A percentile compares a stretch with the other conserved stretches of the same genome.
Evolutionary conservation across 2,329 filamentous ascomycete genomes (phyloP).

Genomic region (Neurospora crassa): DNA sequence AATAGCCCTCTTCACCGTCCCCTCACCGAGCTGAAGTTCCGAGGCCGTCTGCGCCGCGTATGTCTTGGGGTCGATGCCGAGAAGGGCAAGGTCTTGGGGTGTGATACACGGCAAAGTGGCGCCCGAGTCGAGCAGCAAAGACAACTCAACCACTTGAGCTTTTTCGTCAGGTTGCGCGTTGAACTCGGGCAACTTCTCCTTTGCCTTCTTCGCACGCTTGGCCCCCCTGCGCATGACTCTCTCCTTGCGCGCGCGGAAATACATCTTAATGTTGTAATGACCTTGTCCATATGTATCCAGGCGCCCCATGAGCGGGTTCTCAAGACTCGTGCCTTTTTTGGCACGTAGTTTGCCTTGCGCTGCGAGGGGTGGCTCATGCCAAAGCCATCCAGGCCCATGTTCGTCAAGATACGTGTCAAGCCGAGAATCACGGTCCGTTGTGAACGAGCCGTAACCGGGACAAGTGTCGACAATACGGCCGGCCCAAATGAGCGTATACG

Average conservation of each 20-base stretch:
- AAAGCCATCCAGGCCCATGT: slow-evolving; percentile 34
- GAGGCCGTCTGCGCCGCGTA: slow-evolving; percentile 28
- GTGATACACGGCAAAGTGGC: slow-evolving; percentile 31
- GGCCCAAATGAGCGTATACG: slow-evolving; percentile 33
- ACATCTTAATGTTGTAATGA: slow-evolving; percentile 21
- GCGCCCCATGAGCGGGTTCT: slow-evolving; percentile 7
- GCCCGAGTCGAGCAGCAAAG: slow-evolving; percentile 30
- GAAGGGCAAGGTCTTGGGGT: slow-evolving; percentile 23
- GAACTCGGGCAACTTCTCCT: slow-evolving; percentile 2
- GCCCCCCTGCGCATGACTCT: background rate
- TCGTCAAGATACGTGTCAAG: slow-evolving; percentile 28
- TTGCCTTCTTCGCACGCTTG: background rate
- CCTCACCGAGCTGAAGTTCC: slow-evolving; percentile 13
- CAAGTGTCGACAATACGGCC: slow-evolving; percentile 32
- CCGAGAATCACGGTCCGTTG: slow-evolving; percentile 26
- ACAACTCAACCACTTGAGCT: background rate
- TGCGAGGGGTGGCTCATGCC: slow-evolving; percentile 34
- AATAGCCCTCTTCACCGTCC: slow-evolving; percentile 2
- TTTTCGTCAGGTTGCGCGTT: slow-evolving; percentile 12
- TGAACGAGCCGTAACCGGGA: slow-evolving; percentile 28
- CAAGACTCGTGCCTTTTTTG: slow-evolving; percentile 24
- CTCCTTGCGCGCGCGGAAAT: slow-evolving; percentile 19
- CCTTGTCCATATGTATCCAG: slow-evolving; percentile 22
- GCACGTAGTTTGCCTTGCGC: slow-evolving; percentile 19
- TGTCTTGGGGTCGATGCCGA: slow-evolving; percentile 23